Evolutionary conservation across 1,139 yeast species (phyloP).

Genomic region (Yueomyces sp.): DNA sequence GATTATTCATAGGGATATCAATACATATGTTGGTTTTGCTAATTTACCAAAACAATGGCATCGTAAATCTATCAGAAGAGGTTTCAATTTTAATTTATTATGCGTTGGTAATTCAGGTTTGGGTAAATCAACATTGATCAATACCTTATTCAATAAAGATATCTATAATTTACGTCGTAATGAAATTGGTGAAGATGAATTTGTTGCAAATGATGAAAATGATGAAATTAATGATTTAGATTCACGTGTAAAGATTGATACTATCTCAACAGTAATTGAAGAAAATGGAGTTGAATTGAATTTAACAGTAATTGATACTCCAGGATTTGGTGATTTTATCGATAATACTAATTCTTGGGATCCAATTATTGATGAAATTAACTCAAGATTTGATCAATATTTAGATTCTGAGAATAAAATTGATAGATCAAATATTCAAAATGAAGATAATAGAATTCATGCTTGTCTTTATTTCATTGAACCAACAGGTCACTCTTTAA

Average conservation of each 20-base stretch:
- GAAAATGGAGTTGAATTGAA: slow-evolving; percentile 88
- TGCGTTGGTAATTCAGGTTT: slow-evolving; percentile 88
- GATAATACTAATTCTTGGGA: slow-evolving; percentile 86
- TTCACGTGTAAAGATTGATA: slow-evolving; percentile 44
- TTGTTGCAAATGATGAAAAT: slow-evolving; percentile 2
- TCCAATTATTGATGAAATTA: slow-evolving; percentile 86
- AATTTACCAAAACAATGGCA: slow-evolving; percentile 99
- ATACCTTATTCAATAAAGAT: slow-evolving; percentile 77
- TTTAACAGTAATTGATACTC: slow-evolving; percentile 77
- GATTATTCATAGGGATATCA: slow-evolving; percentile 69
- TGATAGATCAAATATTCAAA: slow-evolving; percentile 49
- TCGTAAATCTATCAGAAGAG: slow-evolving; percentile 84
- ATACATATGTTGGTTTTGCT: slow-evolving; percentile 94
- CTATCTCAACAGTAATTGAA: slow-evolving; percentile 63
- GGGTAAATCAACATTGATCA: slow-evolving; percentile 87
- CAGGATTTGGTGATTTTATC: slow-evolving; percentile 88
- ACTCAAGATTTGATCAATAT: slow-evolving; percentile 71
- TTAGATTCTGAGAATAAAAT: slow-evolving; percentile 85
- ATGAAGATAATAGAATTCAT: slow-evolving; percentile 68
- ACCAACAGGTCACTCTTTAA: slow-evolving; percentile 92
- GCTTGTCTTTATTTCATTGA: slow-evolving; percentile 86
- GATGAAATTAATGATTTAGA: slow-evolving; percentile 3
- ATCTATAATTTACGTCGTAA: slow-evolving; percentile 29
- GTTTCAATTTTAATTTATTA: slow-evolving; percentile 82
- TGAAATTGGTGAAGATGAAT: slow-evolving; percentile 9